Evolutionary conservation across 140 eudicot species (phyloP).

Genomic region (Senecio squalidus): DNA sequence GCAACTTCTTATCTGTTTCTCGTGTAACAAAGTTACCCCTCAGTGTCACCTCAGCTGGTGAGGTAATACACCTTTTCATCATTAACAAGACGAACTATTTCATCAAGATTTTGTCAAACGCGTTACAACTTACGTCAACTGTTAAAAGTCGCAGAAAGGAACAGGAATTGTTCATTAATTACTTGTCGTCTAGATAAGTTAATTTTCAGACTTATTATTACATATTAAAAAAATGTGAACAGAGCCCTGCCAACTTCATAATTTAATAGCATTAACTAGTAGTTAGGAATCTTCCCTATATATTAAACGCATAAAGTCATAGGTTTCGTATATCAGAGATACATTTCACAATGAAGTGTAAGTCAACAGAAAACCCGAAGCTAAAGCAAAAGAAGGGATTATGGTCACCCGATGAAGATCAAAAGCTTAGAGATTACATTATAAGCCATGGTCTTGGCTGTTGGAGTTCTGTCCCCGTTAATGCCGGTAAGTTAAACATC

Average conservation of each 20-base stretch:
- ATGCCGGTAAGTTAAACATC: constrained; percentile 47
- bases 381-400: constrained; percentile 65
- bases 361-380: constrained; percentile 37
- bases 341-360: constrained; percentile 29
- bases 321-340: background rate
- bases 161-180: background rate
- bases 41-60: constrained; percentile 6
- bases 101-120: background rate
- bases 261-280: constrained; percentile 5
- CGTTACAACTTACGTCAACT: background rate
- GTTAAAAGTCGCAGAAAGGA: background rate
- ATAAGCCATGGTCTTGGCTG: constrained; percentile 71
- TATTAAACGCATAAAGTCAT: constrained; percentile 7
- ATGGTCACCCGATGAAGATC: constrained; percentile 90
- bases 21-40: background rate
- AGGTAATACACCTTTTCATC: constrained; percentile 4
- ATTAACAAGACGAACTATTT: background rate
- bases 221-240: background rate
- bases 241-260: constrained; percentile 8
- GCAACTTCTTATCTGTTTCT: background rate
- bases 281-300: constrained; percentile 4
- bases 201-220: background rate
- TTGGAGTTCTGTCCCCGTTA: constrained; percentile 72
- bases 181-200: background rate
- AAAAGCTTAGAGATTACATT: constrained; percentile 58